Evolutionary conservation across 2,329 filamentous ascomycete species (phyloP).

Genomic region (Ophiosphaerella korrae): DNA sequence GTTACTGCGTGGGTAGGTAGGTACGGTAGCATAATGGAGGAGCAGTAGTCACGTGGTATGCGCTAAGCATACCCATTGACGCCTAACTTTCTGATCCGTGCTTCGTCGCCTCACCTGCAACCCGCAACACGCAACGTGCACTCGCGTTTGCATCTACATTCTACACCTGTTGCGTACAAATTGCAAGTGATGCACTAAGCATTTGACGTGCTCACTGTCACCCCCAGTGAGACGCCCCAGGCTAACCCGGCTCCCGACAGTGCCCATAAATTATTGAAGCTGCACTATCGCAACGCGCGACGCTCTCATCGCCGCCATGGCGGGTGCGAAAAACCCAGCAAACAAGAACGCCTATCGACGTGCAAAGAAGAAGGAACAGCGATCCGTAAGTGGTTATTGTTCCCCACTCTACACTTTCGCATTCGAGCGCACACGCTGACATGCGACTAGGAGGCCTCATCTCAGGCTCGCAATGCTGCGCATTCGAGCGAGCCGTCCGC

Average conservation of each 20-base stretch:
- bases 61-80: background rate
- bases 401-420: background rate
- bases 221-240: too few species aligned
- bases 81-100: background rate
- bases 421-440: slow-evolving; percentile 19
- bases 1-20: too few species aligned
- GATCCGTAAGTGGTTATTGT: slow-evolving; percentile 53
- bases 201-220: too few species aligned
- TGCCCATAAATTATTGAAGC: background rate
- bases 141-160: too few species aligned
- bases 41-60: too few species aligned
- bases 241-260: too few species aligned
- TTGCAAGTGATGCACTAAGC: too few species aligned
- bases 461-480: slow-evolving; percentile 39
- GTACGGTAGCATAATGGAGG: too few species aligned
- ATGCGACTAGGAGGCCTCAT: slow-evolving; percentile 40
- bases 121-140: background rate
- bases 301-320: slow-evolving; percentile 25
- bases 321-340: slow-evolving; percentile 63
- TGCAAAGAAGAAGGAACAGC: slow-evolving; percentile 94
- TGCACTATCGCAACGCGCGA: slow-evolving; percentile 11
- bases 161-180: too few species aligned
- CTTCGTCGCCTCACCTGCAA: background rate
- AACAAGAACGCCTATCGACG: slow-evolving; percentile 94
- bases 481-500: slow-evolving; percentile 47